phyloP scores from a whole-genome alignment of 179 eudicot species.

The Spinacia oleracea region DNA sequence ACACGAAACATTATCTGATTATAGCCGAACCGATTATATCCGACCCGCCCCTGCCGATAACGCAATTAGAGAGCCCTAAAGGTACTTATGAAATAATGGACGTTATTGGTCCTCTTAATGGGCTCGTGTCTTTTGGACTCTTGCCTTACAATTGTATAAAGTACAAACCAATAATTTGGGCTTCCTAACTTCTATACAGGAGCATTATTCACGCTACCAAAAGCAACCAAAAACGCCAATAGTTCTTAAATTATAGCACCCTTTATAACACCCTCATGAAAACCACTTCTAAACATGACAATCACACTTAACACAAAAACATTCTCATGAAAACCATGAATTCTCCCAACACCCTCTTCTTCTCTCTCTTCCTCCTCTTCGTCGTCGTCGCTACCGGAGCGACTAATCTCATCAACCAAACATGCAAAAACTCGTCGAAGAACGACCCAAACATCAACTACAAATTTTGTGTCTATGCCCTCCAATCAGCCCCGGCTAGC shows the following conservation, averaged over 20 bases:
- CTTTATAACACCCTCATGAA: conserved; percentile 10
- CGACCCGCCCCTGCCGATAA: too few relatives aligned
- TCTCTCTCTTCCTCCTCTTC: conserved; percentile 9
- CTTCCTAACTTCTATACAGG: conserved; percentile 8
- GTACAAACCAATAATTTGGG: neutral
- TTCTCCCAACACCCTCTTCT: conserved; percentile 16
- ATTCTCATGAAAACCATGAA: conserved; percentile 11
- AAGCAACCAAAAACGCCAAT: neutral
- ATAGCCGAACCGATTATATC: too few relatives aligned
- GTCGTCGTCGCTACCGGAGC: neutral
- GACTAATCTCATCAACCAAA: conserved; percentile 30
- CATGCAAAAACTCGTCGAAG: conserved; percentile 33
- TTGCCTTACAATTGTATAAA: neutral
- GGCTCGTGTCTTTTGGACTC: neutral
- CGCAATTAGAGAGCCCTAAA: too few relatives aligned
- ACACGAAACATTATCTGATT: too few relatives aligned
- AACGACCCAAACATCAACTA: conserved; percentile 35
- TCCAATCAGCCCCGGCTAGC: conserved; percentile 35
- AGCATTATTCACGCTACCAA: conserved; percentile 3
- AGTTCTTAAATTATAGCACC: neutral
- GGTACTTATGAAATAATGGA: too few relatives aligned
- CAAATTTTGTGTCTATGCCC: conserved; percentile 34
- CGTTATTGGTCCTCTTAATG: neutral
- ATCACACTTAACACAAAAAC: conserved; percentile 10
- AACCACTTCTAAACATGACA: neutral